A percentile compares a stretch with the other conserved stretches of the same genome.
These are phyloP conservation scores for Mucor racemosus DNA, from an alignment of 371 early-diverging fungal genomes.

Conservation along the genomic window DNA sequence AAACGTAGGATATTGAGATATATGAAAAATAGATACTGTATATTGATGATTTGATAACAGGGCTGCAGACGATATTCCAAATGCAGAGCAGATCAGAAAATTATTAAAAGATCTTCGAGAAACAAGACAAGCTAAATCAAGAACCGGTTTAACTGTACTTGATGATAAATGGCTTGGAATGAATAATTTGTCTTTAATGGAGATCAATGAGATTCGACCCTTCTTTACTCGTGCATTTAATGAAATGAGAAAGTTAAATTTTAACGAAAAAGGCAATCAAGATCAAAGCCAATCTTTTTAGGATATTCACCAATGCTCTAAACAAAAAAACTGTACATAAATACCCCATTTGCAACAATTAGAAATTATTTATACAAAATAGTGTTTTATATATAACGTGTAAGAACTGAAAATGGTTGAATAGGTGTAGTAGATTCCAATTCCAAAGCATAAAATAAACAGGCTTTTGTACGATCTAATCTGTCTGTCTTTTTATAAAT, in stretches of 20 bases:
- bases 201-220: conserved; percentile 90
- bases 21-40: not conserved
- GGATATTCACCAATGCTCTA: not conserved
- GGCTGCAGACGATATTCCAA: conserved; percentile 82
- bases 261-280: conserved; percentile 2
- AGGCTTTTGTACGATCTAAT: conserved; percentile 66
- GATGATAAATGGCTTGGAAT: conserved; percentile 76
- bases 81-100: conserved; percentile 69
- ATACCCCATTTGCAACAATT: conserved; percentile 11
- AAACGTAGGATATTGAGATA: conserved; percentile 54
- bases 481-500: conserved; percentile 61
- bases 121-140: conserved; percentile 81
- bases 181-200: conserved; percentile 83
- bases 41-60: conserved; percentile 34
- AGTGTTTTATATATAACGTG: conserved; percentile 37
- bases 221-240: conserved; percentile 81
- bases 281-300: not conserved
- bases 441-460: conserved; percentile 76
- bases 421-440: conserved; percentile 70
- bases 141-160: conserved; percentile 69
- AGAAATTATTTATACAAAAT: not conserved
- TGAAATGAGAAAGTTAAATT: conserved; percentile 58
- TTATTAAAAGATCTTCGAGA: conserved; percentile 86
- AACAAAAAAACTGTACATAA: not conserved
- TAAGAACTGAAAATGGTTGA: conserved; percentile 62